Percentiles rank a stretch among this genome's conserved stretches.
These are phyloP conservation scores for Rhynchosporium secalis DNA, from an alignment of 2,329 filamentous ascomycete genomes.

Conservation along the genomic window DNA sequence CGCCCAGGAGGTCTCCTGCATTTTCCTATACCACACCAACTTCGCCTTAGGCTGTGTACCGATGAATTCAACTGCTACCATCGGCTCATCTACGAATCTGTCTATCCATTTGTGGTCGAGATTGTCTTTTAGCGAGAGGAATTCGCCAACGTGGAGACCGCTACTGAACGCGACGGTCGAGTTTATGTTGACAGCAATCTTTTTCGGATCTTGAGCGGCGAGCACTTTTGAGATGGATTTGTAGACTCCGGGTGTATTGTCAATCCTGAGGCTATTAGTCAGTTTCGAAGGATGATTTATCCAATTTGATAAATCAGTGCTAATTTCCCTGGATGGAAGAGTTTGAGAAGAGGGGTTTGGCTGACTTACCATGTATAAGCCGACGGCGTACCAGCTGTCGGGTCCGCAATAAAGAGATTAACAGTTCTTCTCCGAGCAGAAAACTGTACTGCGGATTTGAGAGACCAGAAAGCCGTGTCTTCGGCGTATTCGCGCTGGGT, in stretches of 20 bases:
- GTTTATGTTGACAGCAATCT: slow-evolving; percentile 49
- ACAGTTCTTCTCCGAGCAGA: slow-evolving; percentile 52
- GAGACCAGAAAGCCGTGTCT: slow-evolving; percentile 53
- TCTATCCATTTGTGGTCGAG: slow-evolving; percentile 45
- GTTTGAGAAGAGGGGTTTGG: not conserved
- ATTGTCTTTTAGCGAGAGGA: slow-evolving; percentile 40
- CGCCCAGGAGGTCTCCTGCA: slow-evolving; percentile 54
- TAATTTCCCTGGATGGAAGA: not conserved
- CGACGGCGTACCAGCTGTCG: slow-evolving; percentile 35
- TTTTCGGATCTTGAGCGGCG: slow-evolving; percentile 40
- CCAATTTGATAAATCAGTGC: not conserved
- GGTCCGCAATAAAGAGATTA: slow-evolving; percentile 49
- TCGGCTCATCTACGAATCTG: slow-evolving; percentile 45
- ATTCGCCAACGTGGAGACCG: slow-evolving; percentile 51
- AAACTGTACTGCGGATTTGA: slow-evolving; percentile 49
- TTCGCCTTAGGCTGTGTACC: slow-evolving; percentile 29
- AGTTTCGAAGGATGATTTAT: too few relatives aligned
- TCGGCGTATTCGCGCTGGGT: slow-evolving; percentile 54
- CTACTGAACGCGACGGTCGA: slow-evolving; percentile 48
- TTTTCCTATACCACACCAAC: slow-evolving; percentile 46
- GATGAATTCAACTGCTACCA: slow-evolving; percentile 49
- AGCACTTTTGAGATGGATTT: slow-evolving; percentile 43
- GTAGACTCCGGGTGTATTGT: slow-evolving; percentile 50
- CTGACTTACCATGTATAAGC: slow-evolving; percentile 43
- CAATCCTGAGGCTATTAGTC: slow-evolving; percentile 36